Base-by-base conservation (phyloP, 345 rosid species). In the Draba incana region DNA sequence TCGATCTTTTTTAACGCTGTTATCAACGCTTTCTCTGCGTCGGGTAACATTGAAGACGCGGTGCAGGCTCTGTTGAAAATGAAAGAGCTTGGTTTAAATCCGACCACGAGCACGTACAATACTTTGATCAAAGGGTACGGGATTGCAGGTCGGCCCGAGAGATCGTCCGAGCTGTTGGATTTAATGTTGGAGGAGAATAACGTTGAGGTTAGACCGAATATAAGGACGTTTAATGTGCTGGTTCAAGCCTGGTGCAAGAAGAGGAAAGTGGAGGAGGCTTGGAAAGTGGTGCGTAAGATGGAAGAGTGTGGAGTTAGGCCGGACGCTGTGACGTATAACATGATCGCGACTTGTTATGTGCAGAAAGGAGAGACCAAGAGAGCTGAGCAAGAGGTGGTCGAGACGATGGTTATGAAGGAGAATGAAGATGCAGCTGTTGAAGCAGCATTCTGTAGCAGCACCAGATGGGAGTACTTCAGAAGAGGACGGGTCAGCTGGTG, bases 231-330 rank as follows among this genome's bases (percentile, higher is more conserved):
- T 27, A 86, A 84, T 58, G 81, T 86, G 44, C 72, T 86, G 46
- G 80, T 86, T 45, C 81, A 82, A 82, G 86, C 85, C 2, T 84
- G 86, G 91, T 86, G 91, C 42, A 82, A 79, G 80, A 76, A 78
- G 77, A 86, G 66, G 75, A 83, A 80, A 11, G 73, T 78, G 52
- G 46, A 33, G 54, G 88, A 86, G 70, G 86, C 88, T 14, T 78
- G 91, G 88, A 82, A 76, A 48, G 79, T 76, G 27, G 84, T 86
- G 57, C 14, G 67, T 43, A 81, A 76, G 81, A 84, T 84, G 88
- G 72, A 71, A 38, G 81, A 70, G 49, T 82, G 75, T 20, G 84
- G 86, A 27, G 81, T 82, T 59, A 77, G 41, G 68, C 78, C 90
- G 3, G 90, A 86, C 50, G 76, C 62, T 10, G 84, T 84, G 68